Conservation (phyloP, 225 moss, liverwort and hornwort species). For the Pseudisothecium myosuroides region DNA sequence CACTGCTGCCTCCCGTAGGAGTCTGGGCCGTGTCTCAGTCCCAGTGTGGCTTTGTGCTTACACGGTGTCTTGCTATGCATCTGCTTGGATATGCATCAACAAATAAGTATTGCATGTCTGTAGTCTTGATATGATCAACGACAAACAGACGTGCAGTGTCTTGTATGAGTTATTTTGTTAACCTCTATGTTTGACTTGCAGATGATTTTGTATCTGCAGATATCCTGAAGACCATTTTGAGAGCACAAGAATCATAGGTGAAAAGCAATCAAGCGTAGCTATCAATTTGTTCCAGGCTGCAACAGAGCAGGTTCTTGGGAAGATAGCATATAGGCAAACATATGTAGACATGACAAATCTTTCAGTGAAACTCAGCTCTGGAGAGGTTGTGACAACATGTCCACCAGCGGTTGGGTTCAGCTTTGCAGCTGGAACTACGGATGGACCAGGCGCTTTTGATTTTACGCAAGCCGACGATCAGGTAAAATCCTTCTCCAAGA, state of each 20-base stretch:
- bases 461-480: conserved; percentile 90
- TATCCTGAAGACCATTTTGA: conserved; percentile 91
- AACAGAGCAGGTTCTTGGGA: conserved; percentile 52
- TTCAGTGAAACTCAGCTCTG: conserved; percentile 48
- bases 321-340: conserved; percentile 63
- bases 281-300: conserved; percentile 62
- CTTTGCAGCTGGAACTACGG: conserved; percentile 98
- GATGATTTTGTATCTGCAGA: conserved; percentile 11
- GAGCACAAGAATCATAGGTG: conserved; percentile 81
- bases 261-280: conserved; percentile 63
- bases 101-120: not conserved
- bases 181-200: not conserved
- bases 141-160: not conserved
- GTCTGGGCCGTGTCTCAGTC: too few species aligned
- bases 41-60: not conserved
- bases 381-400: conserved; percentile 63
- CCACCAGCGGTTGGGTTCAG: conserved; percentile 94
- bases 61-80: not conserved
- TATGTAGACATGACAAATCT: conserved; percentile 73
- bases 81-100: too few species aligned
- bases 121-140: not conserved
- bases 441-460: conserved; percentile 96
- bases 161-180: not conserved
- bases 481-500: conserved; percentile 10
- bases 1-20: too few species aligned